A percentile compares a stretch with the other conserved stretches of the same genome.
These are phyloP conservation scores for Globisporangium iwayamae DNA, from an alignment of 352 stramenopile genomes.

Conservation along the genomic window DNA sequence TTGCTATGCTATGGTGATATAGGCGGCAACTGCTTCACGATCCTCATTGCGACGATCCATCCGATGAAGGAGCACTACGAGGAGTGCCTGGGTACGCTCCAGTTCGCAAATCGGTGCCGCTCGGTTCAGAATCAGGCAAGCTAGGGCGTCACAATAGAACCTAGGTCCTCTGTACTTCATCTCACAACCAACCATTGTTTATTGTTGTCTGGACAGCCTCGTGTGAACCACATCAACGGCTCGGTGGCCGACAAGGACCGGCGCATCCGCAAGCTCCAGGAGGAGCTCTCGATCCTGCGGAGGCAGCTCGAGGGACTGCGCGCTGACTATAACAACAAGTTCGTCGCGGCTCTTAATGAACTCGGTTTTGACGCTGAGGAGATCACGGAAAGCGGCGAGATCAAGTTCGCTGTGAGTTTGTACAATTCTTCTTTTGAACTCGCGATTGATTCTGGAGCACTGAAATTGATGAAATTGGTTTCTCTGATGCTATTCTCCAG, in stretches of 20 bases:
- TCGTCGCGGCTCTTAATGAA: slow-evolving; percentile 65
- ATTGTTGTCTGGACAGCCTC: slow-evolving; percentile 27
- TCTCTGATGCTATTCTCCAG: slow-evolving; percentile 17
- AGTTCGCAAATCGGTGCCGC: slow-evolving; percentile 90
- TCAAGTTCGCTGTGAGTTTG: slow-evolving; percentile 68
- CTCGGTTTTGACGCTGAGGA: slow-evolving; percentile 80
- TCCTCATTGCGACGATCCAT: slow-evolving; percentile 83
- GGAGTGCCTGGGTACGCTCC: slow-evolving; percentile 87
- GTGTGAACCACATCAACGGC: slow-evolving; percentile 84
- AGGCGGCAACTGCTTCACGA: slow-evolving; percentile 87
- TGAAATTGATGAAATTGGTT: background rate
- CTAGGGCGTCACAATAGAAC: background rate
- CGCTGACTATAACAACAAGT: slow-evolving; percentile 74
- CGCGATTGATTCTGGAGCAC: background rate
- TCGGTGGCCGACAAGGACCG: slow-evolving; percentile 82
- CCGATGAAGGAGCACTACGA: slow-evolving; percentile 89
- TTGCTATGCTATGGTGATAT: background rate
- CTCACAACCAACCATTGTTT: slow-evolving; percentile 1
- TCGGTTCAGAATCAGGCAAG: slow-evolving; percentile 84
- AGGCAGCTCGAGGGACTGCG: slow-evolving; percentile 66
- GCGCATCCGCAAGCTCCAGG: slow-evolving; percentile 79
- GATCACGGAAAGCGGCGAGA: slow-evolving; percentile 70
- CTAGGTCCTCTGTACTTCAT: background rate
- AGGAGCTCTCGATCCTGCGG: slow-evolving; percentile 56
- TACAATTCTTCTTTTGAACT: background rate